A percentile compares a stretch with the other conserved stretches of the same genome.
phyloP scores from a whole-genome alignment of 2,329 filamentous ascomycete genomes.

The Emmonsiellopsis sp. region DNA sequence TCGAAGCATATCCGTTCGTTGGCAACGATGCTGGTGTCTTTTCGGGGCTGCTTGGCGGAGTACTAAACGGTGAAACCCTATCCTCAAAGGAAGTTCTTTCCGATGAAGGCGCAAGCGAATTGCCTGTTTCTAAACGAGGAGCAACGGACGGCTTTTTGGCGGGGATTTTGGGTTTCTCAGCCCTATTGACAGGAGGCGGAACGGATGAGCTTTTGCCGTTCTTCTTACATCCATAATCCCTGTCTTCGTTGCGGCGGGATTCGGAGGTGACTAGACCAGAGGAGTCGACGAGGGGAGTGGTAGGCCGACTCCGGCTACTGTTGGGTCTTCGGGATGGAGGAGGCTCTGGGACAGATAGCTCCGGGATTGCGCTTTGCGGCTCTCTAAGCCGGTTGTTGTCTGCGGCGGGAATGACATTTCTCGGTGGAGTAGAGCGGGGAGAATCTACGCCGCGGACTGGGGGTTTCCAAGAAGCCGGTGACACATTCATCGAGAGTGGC shows the following conservation, averaged over 20 bases:
- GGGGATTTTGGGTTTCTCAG: constrained; percentile 64
- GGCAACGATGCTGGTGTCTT: constrained; percentile 29
- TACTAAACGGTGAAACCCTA: constrained; percentile 70
- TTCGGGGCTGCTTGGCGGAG: constrained; percentile 67
- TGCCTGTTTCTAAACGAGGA: constrained; percentile 25
- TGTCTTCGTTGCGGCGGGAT: constrained; percentile 14
- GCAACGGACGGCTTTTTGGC: constrained; percentile 31
- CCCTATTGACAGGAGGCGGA: constrained; percentile 71
- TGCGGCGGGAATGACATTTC: neutral
- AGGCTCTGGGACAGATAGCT: neutral
- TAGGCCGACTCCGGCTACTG: constrained; percentile 12
- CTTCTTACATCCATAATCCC: constrained; percentile 17
- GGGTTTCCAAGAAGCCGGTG: constrained; percentile 32
- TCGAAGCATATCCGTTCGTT: constrained; percentile 1
- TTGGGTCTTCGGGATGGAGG: neutral
- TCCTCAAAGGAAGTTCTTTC: constrained; percentile 30
- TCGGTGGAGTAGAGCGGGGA: constrained; percentile 31
- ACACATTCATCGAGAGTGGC: constrained; percentile 36
- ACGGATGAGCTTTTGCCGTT: constrained; percentile 34
- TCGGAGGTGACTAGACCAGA: constrained; percentile 37
- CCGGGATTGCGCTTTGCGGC: neutral
- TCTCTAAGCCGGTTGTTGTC: neutral
- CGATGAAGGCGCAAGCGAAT: constrained; percentile 19
- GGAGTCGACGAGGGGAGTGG: constrained; percentile 36
- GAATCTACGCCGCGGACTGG: constrained; percentile 37